A percentile compares a stretch with the other conserved stretches of the same genome.
phyloP scores from a whole-genome alignment of 148 eudicot genomes.

The Cornus controversa region DNA sequence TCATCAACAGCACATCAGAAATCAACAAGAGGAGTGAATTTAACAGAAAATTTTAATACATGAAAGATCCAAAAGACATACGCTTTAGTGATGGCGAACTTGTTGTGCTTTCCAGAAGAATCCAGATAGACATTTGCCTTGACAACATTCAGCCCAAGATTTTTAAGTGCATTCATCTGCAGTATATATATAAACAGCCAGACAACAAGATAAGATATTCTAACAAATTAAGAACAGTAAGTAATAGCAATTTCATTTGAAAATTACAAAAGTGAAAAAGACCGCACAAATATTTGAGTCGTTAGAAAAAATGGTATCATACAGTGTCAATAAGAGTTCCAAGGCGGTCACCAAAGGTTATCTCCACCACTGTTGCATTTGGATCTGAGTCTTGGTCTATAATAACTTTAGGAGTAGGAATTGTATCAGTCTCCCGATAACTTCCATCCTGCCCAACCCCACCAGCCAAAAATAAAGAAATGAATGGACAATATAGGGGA shows the following conservation, averaged over 20 bases:
- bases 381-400: slow-evolving; percentile 90
- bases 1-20: neutral
- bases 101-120: slow-evolving; percentile 98
- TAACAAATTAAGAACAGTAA: slow-evolving; percentile 14
- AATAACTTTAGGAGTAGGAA: slow-evolving; percentile 84
- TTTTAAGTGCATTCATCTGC: slow-evolving; percentile 93
- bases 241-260: neutral
- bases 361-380: slow-evolving; percentile 84
- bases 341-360: slow-evolving; percentile 87
- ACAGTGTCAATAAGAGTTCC: slow-evolving; percentile 97
- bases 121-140: slow-evolving; percentile 95
- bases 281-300: neutral
- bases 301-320: slow-evolving; percentile 20
- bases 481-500: neutral
- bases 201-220: slow-evolving; percentile 20
- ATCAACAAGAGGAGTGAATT: neutral
- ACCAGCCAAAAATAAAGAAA: neutral
- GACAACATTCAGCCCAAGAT: slow-evolving; percentile 91
- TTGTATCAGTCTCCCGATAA: slow-evolving; percentile 53
- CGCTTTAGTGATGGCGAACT: slow-evolving; percentile 91
- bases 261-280: neutral
- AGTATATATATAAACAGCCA: slow-evolving; percentile 33
- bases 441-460: slow-evolving; percentile 52
- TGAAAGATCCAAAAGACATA: slow-evolving; percentile 42
- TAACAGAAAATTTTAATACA: slow-evolving; percentile 3